Evolutionary conservation across 1,139 yeast species (phyloP).

Genomic region (Debaryomyces nepalensis): DNA sequence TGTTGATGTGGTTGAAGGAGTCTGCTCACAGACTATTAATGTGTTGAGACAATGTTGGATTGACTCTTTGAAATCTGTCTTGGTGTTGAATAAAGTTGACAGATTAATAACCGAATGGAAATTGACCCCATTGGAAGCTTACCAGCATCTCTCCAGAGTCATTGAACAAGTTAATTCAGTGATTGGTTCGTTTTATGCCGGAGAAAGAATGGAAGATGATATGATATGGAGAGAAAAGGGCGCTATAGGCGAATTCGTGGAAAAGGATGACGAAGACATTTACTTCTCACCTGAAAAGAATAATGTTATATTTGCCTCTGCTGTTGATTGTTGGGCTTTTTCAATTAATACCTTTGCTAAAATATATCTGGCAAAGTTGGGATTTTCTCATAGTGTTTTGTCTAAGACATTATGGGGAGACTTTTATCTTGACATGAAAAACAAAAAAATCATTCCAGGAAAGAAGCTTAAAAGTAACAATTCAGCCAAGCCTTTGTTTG

Average conservation of each 20-base stretch:
- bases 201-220: slow-evolving; percentile 93
- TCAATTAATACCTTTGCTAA: slow-evolving; percentile 86
- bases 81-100: slow-evolving; percentile 94
- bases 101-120: slow-evolving; percentile 82
- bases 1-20: slow-evolving; percentile 98
- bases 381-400: slow-evolving; percentile 78
- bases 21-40: slow-evolving; percentile 94
- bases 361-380: slow-evolving; percentile 82
- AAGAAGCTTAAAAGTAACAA: slow-evolving; percentile 54
- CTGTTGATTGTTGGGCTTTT: slow-evolving; percentile 98
- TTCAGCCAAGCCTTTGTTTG: slow-evolving; percentile 78
- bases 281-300: slow-evolving; percentile 90
- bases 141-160: slow-evolving; percentile 72
- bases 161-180: slow-evolving; percentile 96
- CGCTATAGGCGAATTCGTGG: slow-evolving; percentile 62
- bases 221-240: slow-evolving; percentile 77
- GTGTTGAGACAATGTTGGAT: slow-evolving; percentile 96
- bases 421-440: slow-evolving; percentile 84
- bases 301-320: slow-evolving; percentile 93
- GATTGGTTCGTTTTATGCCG: slow-evolving; percentile 89
- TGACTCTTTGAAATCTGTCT: slow-evolving; percentile 83
- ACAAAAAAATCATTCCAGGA: slow-evolving; percentile 74
- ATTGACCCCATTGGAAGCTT: slow-evolving; percentile 84
- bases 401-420: slow-evolving; percentile 97
- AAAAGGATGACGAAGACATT: slow-evolving; percentile 78